These are phyloP conservation scores for Saturnispora serradocipensis DNA, from an alignment of 805 yeast genomes.

Conservation along the genomic window DNA sequence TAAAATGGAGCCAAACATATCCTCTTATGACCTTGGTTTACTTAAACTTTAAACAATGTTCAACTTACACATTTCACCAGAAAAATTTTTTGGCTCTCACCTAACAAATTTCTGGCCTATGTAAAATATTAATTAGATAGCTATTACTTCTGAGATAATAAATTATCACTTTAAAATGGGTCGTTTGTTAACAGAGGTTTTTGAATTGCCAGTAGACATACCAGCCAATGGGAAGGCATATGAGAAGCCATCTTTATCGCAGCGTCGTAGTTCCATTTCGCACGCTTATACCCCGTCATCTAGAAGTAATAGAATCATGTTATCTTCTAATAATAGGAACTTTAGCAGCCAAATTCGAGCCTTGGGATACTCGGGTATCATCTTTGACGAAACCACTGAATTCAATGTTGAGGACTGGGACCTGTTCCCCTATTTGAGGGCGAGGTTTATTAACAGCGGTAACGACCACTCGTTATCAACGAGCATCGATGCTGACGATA, in stretches of 20 bases:
- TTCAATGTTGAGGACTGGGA: conserved; percentile 1
- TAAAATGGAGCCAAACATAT: background rate
- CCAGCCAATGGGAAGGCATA: background rate
- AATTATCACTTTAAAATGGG: conserved; percentile 1
- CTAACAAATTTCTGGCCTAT: background rate
- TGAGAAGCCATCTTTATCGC: background rate
- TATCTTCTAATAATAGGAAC: background rate
- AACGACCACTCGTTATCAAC: background rate
- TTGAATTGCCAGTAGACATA: background rate
- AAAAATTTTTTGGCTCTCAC: background rate
- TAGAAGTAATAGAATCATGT: background rate
- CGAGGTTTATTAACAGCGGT: background rate
- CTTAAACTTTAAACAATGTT: background rate
- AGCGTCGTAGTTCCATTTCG: background rate
- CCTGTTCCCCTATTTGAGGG: background rate
- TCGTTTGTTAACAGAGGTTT: conserved; percentile 6
- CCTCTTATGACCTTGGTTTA: background rate
- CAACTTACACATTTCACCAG: background rate
- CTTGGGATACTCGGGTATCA: background rate
- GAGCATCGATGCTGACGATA: background rate
- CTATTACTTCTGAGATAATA: background rate
- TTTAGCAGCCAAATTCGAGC: background rate
- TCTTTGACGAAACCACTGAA: background rate
- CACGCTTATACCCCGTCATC: background rate
- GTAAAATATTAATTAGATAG: background rate